A percentile compares a stretch with the other conserved stretches of the same genome.
Evolutionary conservation across 768 basidiomycete species (phyloP).

Genomic region (Trametes elegans): DNA sequence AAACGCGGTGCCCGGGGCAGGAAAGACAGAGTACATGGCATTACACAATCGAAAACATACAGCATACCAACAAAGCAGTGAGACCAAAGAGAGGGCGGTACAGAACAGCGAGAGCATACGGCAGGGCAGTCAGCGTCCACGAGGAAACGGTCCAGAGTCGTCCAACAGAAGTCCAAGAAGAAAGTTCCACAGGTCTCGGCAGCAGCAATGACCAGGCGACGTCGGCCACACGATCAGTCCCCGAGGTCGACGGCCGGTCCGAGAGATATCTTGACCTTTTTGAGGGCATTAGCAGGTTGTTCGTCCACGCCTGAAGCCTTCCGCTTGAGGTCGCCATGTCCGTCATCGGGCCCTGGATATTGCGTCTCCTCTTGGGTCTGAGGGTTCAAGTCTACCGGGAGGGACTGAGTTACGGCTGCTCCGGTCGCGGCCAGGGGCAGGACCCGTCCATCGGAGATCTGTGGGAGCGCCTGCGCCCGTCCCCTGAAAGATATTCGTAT

Average conservation of each 20-base stretch:
- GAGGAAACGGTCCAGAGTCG: not conserved
- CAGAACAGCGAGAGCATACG: not conserved
- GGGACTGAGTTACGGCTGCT: not conserved
- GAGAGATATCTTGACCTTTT: slow-evolving; percentile 74
- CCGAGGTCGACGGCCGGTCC: slow-evolving; percentile 70
- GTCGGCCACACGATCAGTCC: slow-evolving; percentile 41
- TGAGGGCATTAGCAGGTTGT: slow-evolving; percentile 30
- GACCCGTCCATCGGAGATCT: not conserved
- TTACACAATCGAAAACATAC: not conserved
- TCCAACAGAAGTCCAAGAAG: not conserved
- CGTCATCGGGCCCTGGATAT: slow-evolving; percentile 19
- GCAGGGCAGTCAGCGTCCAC: not conserved
- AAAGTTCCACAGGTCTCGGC: not conserved
- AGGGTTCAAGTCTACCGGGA: slow-evolving; percentile 13
- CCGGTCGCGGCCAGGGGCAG: not conserved
- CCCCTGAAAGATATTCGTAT: slow-evolving; percentile 1
- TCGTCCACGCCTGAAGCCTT: slow-evolving; percentile 22
- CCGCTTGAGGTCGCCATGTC: slow-evolving; percentile 31
- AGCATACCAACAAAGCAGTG: not conserved
- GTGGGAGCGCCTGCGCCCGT: not conserved
- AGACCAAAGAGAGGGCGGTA: not conserved
- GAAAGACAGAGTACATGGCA: not conserved
- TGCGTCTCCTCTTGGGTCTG: slow-evolving; percentile 45
- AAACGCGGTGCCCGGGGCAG: too few relatives aligned
- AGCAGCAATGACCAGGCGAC: not conserved